Evolutionary conservation across 2,329 filamentous ascomycete species (phyloP).

Genomic region (Gaeumannomyces sp.): DNA sequence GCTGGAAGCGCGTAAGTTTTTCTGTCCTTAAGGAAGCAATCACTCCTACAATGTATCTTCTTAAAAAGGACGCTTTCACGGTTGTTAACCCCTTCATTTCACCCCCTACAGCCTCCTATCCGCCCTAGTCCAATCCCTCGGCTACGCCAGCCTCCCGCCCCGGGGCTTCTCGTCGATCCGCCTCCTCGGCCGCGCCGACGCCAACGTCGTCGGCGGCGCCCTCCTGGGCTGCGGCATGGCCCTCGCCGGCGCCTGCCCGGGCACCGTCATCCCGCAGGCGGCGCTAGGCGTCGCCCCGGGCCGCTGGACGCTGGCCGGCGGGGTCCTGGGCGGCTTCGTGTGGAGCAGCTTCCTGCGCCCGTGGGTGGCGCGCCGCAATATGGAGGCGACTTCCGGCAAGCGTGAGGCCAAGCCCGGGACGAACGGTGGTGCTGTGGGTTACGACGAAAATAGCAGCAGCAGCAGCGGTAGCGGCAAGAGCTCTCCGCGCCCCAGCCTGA

Average conservation of each 20-base stretch:
- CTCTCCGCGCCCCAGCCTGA: conserved; percentile 16
- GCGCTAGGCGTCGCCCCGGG: conserved; percentile 47
- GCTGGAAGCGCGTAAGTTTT: conserved; percentile 54
- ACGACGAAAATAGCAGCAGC: background rate
- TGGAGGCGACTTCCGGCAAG: conserved; percentile 19
- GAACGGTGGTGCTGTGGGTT: background rate
- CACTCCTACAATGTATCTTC: too few relatives aligned
- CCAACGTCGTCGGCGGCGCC: conserved; percentile 57
- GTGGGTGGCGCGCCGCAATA: conserved; percentile 12
- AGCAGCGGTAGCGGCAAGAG: background rate
- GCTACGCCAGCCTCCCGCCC: conserved; percentile 37
- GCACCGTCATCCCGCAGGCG: conserved; percentile 56
- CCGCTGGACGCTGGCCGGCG: conserved; percentile 46
- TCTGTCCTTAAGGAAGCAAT: background rate
- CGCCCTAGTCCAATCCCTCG: conserved; percentile 35
- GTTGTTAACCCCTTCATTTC: too few relatives aligned
- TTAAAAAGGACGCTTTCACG: too few relatives aligned
- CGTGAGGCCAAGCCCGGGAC: background rate
- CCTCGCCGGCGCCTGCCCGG: conserved; percentile 58
- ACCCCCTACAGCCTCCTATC: conserved; percentile 41
- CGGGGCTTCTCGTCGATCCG: conserved; percentile 46
- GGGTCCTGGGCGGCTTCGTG: conserved; percentile 47
- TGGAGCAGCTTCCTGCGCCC: conserved; percentile 40
- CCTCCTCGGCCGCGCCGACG: conserved; percentile 51
- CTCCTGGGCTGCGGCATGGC: conserved; percentile 62